Base-by-base conservation (phyloP, 2,329 filamentous ascomycete genomes). In the Penicillium italicum region DNA sequence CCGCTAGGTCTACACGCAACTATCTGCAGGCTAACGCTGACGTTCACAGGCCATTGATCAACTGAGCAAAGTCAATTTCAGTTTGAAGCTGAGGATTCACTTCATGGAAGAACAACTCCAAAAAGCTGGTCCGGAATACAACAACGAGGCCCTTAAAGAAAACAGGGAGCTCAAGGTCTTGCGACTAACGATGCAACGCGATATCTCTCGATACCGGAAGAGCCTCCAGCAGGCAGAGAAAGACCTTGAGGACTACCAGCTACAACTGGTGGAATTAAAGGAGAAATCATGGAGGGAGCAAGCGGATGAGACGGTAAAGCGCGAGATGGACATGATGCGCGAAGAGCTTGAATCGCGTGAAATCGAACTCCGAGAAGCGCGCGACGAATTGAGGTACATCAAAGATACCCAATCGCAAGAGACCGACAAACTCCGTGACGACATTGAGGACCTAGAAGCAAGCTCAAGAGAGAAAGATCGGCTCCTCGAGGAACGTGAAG, bases 61-160 rank as follows among this genome's bases (percentile, higher is more conserved):
- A 69, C 93, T 99, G 66, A 91, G 97, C 70, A 99, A 99, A 78
- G 94, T 97, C 70, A 99, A 99, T 70, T 99, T 97, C 70, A 91
- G 91, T 24, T 80, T 99, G 51, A 97, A 97, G 74, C 82, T 97
- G 65, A 97, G 96, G 74, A 96, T 97, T 50, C 91, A 97, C 73
- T 99, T 96, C 72, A 82, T 99, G 53, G 91, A 99, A 72, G 91
- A 97, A 65, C 90, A 90, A 14, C 77, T 99, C 47, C 85, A 87
- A 50, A 96, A 95, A 72, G 85, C 88, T 52, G 93, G 93, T 0
- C 91, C 90, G 8, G 91, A 92, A 53, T 94, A 92, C 77, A 95
- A 92, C 67, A 89, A 96, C 72, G 85, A 86, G 30, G 91, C 93
- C 4, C 78, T 99, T 28, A 91, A 90, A 70, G 94, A 99, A 74